Evolutionary conservation across 2,329 filamentous ascomycete genomes (phyloP).

Genomic region (Cryoendolithus antarcticus): DNA sequence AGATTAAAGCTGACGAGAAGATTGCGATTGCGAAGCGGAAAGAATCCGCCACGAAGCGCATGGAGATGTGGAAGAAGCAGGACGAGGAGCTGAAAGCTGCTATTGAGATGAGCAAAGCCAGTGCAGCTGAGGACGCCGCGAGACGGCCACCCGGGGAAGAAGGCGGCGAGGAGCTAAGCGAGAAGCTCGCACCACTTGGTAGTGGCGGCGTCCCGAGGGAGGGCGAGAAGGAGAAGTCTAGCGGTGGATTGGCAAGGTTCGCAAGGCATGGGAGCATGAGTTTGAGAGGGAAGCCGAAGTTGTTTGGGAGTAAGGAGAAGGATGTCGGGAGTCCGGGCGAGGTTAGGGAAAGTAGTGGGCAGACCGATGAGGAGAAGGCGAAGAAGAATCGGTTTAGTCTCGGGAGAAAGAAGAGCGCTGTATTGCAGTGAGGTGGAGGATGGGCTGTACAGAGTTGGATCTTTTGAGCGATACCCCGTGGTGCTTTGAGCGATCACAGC

Average conservation of each 20-base stretch:
- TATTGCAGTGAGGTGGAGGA: slow-evolving; percentile 8
- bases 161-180: slow-evolving; percentile 7
- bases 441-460: no score
- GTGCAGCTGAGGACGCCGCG: slow-evolving; percentile 43
- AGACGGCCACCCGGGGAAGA: slow-evolving; percentile 4
- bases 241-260: slow-evolving; percentile 49
- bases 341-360: no score
- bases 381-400: slow-evolving; percentile 55
- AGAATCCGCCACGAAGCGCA: slow-evolving; percentile 30
- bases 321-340: slow-evolving; percentile 2
- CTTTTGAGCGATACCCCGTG: not conserved
- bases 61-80: slow-evolving; percentile 44
- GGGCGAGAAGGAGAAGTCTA: slow-evolving; percentile 10
- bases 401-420: slow-evolving; percentile 60
- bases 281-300: slow-evolving; percentile 63
- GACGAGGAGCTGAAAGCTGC: slow-evolving; percentile 53
- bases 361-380: slow-evolving; percentile 22
- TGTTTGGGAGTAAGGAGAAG: slow-evolving; percentile 48
- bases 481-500: not conserved
- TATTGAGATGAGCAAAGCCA: slow-evolving; percentile 53
- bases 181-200: no score
- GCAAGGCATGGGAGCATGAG: slow-evolving; percentile 58
- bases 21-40: slow-evolving; percentile 26
- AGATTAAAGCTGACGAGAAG: slow-evolving; percentile 46
- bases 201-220: slow-evolving; percentile 7